Base-by-base conservation (phyloP, 2,329 filamentous ascomycete genomes). In the Nemania diffusa region DNA sequence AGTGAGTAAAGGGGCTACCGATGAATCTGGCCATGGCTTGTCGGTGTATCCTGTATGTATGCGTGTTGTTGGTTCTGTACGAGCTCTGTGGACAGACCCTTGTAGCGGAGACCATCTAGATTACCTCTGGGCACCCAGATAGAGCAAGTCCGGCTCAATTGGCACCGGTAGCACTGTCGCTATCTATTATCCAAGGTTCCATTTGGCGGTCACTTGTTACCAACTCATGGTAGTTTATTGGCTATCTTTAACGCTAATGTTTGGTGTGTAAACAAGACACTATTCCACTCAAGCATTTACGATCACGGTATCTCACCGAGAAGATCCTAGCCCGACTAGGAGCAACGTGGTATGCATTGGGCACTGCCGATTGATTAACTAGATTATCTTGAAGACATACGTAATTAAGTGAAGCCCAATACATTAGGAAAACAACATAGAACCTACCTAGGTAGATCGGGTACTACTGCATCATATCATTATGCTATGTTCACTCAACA, bases 181-280 rank as follows among this genome's bases (percentile, higher is more conserved):
- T 37, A 50, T 20, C 22, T n/a, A n/a, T n/a, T n/a, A 15, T 29
- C 44, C 17, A 22, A 29, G 53, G 22, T 32, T 59, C 66, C 58
- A 65, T 65, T 52, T 22, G 15, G 46, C 9, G 17, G 9, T 27
- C 37, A 55, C 52, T 50, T 46, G 55, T 52, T 59, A 37, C 44
- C 27, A 56, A 62, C 55, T 17, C n/a, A 50, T 17, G 20, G 53
- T 56, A 37, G 34, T 59, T 34, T 32, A 68, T 68, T 68, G 66
- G 65, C 20, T n/a, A n/a, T 48, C 48, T 37, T 48, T 13, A 26
- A 32, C 22, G 22, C 50, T 26, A 44, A 17, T 17, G 15, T 40
- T 11, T 15, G n/a, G n/a, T n/a, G n/a, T n/a, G n/a, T 17, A 17
- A 40, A 40, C 37, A 40, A 5, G 13, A 40, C 37, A 40, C 37